Conservation (phyloP, 75 land plant species). For the Selaginella moellendorffii region DNA sequence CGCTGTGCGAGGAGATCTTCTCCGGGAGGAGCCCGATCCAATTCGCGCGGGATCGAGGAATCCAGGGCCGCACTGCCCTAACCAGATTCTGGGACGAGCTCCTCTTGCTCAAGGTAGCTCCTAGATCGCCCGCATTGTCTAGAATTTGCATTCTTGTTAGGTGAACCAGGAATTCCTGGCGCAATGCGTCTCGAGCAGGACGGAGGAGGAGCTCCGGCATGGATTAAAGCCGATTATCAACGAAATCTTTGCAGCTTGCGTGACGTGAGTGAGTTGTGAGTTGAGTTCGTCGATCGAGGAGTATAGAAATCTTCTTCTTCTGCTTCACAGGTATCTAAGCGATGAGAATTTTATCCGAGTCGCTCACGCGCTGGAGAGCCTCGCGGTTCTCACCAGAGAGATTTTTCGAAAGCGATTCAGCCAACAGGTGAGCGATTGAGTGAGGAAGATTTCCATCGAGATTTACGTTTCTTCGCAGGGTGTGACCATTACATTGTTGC, state of each 20-base stretch:
- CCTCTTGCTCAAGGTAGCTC: slow-evolving; percentile 24
- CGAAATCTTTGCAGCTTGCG: slow-evolving; percentile 23
- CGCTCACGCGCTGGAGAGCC: slow-evolving; percentile 27
- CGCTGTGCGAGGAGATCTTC: slow-evolving; percentile 26
- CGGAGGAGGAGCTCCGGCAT: slow-evolving; percentile 18
- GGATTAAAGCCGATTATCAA: slow-evolving; percentile 20
- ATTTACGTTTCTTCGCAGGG: slow-evolving; percentile 13
- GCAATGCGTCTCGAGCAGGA: slow-evolving; percentile 20
- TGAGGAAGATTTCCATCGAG: not conserved
- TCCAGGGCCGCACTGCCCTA: slow-evolving; percentile 21
- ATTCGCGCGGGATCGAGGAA: slow-evolving; percentile 17
- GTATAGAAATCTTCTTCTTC: not conserved
- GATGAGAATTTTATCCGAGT: slow-evolving; percentile 31
- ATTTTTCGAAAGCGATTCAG: slow-evolving; percentile 28
- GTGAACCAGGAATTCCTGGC: slow-evolving; percentile 25
- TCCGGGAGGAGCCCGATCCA: slow-evolving; percentile 23
- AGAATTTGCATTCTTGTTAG: not conserved
- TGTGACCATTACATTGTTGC: slow-evolving; percentile 20
- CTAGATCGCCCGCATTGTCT: not conserved
- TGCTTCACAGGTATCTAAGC: slow-evolving; percentile 16
- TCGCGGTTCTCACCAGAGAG: slow-evolving; percentile 22
- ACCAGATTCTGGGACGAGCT: slow-evolving; percentile 32
- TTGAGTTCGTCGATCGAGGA: not conserved
- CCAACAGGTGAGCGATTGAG: slow-evolving; percentile 20
- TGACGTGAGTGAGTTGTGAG: slow-evolving; percentile 19